Conservation (phyloP, 2,329 filamentous ascomycete species). For the Thielaviopsis euricoi region DNA sequence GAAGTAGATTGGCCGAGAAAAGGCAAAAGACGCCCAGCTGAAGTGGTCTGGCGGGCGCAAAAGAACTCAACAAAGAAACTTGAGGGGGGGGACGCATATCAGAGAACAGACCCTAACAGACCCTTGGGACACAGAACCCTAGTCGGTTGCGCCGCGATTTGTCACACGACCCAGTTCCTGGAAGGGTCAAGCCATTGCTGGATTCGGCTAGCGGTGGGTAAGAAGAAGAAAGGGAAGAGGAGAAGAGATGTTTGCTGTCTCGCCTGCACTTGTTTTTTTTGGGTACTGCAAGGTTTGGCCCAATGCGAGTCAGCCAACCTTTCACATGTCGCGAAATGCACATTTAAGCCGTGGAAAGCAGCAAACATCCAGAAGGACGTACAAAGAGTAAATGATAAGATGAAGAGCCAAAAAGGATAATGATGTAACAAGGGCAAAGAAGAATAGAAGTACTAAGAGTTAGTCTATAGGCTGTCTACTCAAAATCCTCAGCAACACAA, state of each 20-base stretch:
- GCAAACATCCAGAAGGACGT: too few relatives aligned
- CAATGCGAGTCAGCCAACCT: too few relatives aligned
- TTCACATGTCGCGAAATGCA: too few relatives aligned
- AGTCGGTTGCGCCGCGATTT: neutral
- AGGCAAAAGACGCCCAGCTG: neutral
- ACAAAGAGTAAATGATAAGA: too few relatives aligned
- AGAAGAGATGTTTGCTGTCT: neutral
- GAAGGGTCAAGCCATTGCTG: neutral
- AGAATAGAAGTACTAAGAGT: too few relatives aligned
- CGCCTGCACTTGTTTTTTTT: neutral
- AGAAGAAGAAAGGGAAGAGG: neutral
- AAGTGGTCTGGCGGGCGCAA: neutral
- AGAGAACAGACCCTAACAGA: neutral
- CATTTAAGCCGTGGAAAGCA: too few relatives aligned
- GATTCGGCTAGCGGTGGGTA: neutral
- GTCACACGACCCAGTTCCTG: neutral
- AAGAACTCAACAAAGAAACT: neutral
- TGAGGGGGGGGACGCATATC: neutral
- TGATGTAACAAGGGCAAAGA: too few relatives aligned
- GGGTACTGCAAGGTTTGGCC: neutral
- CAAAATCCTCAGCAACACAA: neutral
- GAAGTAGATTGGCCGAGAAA: neutral
- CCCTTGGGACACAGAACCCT: neutral
- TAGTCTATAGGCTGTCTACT: neutral
- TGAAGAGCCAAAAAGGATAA: too few relatives aligned